Evolutionary conservation across 352 stramenopile genomes (phyloP), one percentile per base, ranked within the genome.

Genomic region (Pythium aphanidermatum): DNA sequence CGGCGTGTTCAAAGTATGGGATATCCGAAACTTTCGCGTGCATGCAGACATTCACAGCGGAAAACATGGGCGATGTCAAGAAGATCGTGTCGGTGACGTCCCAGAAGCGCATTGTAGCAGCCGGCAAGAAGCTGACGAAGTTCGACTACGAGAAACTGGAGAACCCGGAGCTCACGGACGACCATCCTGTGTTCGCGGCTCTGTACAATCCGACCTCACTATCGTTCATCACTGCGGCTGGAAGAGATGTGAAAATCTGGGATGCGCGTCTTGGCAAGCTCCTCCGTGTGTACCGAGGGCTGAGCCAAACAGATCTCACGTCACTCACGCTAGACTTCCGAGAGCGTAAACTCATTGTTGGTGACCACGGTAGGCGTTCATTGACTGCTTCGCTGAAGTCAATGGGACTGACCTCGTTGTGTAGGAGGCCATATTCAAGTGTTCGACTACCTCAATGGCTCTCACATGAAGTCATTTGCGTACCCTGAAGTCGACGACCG

Each of bases 121-220:
- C 71, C 21, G 84, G 79, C 28, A 88, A 92, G 53, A 80, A 84
- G 63, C 64, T 70, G n/a, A 28, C 71, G 25, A 78, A 85, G 39
- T 96, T 95, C 36, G 80, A 95, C 45, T 94, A 95, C 52, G 77
- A 93, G 39, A 91, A 92, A 44, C 65, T 95, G 2, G 69, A 84
- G 31, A 89, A 94, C 39, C 81, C 81, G 2, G 74, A 96, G 50
- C 63, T 91, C 27, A 93, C 78, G 5, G 83, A 95, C 57, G 82
- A 95, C 53, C 60, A 85, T 10, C 81, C 81, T 2, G 74, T 92
- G 1, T 89, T 91, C 35, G 57, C 58, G 16, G 85, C 75, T 16
- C 55, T 89, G n/a, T 93, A 93, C 59, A 95, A 95, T 46, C 55
- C 75, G 26, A 90, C 75, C 11, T 92, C 83, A 21, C 71, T 88